A percentile compares a stretch with the other conserved stretches of the same genome.
These are phyloP conservation scores for Batkoa obscura DNA, from an alignment of 371 early-diverging fungal genomes.

Conservation along the genomic window DNA sequence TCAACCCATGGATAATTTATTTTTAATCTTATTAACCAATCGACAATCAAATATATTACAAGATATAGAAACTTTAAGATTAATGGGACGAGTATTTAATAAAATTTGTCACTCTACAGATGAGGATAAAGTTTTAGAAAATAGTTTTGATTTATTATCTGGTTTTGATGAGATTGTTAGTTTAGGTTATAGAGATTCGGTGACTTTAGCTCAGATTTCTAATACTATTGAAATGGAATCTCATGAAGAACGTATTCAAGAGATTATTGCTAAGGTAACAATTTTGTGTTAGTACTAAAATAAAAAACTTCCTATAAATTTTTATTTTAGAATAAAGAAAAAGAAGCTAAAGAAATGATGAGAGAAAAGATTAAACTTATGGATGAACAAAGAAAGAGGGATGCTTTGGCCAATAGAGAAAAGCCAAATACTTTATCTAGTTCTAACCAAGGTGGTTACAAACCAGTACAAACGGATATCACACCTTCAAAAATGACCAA, in stretches of 20 bases:
- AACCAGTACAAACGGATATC: not conserved
- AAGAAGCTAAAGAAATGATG: slow-evolving; percentile 88
- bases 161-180: slow-evolving; percentile 94
- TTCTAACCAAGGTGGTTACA: not conserved
- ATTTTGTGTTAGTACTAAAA: not conserved
- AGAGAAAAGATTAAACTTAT: slow-evolving; percentile 78
- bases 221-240: slow-evolving; percentile 91
- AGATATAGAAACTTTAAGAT: slow-evolving; percentile 84
- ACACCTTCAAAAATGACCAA: not conserved
- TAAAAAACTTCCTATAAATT: not conserved
- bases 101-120: slow-evolving; percentile 79
- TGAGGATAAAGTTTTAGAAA: slow-evolving; percentile 46
- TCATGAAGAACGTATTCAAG: slow-evolving; percentile 91
- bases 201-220: slow-evolving; percentile 43
- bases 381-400: slow-evolving; percentile 74
- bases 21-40: slow-evolving; percentile 25
- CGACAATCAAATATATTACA: slow-evolving; percentile 61
- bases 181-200: slow-evolving; percentile 65
- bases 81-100: slow-evolving; percentile 81
- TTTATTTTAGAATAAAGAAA: slow-evolving; percentile 68
- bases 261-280: slow-evolving; percentile 69
- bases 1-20: slow-evolving; percentile 88
- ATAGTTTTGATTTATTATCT: slow-evolving; percentile 70
- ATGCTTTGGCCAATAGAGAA: slow-evolving; percentile 11
- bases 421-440: not conserved